Evolutionary conservation across 2,329 filamentous ascomycete genomes (phyloP).

Genomic region (Botrytis paeoniae): DNA sequence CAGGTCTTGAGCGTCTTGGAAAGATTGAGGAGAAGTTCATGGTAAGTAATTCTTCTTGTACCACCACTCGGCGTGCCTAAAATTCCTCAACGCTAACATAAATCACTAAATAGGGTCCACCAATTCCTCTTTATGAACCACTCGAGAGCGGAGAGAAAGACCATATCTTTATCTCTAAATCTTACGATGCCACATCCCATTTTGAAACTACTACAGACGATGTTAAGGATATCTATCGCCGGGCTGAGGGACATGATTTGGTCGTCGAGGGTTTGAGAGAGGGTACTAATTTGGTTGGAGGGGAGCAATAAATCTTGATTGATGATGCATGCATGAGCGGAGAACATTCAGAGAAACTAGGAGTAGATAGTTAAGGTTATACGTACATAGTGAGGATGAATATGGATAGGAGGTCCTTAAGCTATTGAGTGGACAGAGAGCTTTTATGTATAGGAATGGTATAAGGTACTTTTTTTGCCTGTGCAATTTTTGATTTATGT

Average conservation of each 20-base stretch:
- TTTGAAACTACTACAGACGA: conserved; percentile 93
- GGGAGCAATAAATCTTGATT: conserved; percentile 52
- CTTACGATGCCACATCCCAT: conserved; percentile 96
- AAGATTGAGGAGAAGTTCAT: conserved; percentile 97
- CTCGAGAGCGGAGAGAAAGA: conserved; percentile 77
- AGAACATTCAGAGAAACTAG: not conserved
- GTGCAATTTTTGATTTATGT: not conserved
- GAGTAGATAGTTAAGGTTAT: conserved; percentile 6
- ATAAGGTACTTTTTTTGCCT: conserved; percentile 14
- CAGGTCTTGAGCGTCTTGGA: conserved; percentile 88
- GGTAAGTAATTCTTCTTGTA: conserved; percentile 47
- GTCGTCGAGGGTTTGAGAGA: conserved; percentile 64
- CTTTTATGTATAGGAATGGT: conserved; percentile 13
- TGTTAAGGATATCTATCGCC: conserved; percentile 87
- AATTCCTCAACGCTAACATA: conserved; percentile 19
- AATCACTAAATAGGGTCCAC: conserved; percentile 55
- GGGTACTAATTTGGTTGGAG: conserved; percentile 61
- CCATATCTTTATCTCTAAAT: conserved; percentile 97
- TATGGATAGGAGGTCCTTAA: not conserved
- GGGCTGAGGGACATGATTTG: conserved; percentile 69
- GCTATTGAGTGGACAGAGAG: not conserved
- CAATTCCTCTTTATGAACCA: conserved; percentile 93
- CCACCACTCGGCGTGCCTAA: not conserved
- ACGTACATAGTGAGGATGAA: conserved; percentile 5
- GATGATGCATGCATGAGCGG: not conserved